Evolutionary conservation across 257 asterid species (phyloP).

Genomic region (Nicotiana benthamiana): DNA sequence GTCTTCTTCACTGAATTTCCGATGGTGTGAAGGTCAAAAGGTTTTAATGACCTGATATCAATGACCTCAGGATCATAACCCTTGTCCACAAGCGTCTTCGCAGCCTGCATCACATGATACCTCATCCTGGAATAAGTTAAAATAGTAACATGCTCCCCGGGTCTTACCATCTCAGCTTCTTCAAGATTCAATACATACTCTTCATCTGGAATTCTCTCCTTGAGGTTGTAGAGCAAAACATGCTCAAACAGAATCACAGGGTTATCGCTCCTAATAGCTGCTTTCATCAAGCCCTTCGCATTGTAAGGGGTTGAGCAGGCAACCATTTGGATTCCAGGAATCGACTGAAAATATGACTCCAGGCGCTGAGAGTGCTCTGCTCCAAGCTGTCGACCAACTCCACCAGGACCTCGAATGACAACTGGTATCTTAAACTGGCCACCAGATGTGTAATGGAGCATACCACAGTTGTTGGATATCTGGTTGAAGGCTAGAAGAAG

Average conservation of each 20-base stretch:
- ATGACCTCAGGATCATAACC: slow-evolving; percentile 86
- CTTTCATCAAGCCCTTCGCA: slow-evolving; percentile 82
- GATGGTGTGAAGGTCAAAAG: slow-evolving; percentile 66
- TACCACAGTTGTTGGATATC: slow-evolving; percentile 82
- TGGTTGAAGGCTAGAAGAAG: slow-evolving; percentile 82
- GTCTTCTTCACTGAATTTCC: slow-evolving; percentile 85
- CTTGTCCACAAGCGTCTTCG: slow-evolving; percentile 61
- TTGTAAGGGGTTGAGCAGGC: slow-evolving; percentile 83
- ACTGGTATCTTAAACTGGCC: slow-evolving; percentile 77
- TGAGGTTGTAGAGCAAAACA: slow-evolving; percentile 70
- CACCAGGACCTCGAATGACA: slow-evolving; percentile 90
- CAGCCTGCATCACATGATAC: slow-evolving; percentile 89
- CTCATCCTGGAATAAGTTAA: slow-evolving; percentile 81
- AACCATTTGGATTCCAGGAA: slow-evolving; percentile 84
- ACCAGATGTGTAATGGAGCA: slow-evolving; percentile 89
- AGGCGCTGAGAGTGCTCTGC: slow-evolving; percentile 91
- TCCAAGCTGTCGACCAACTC: slow-evolving; percentile 88
- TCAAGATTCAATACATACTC: slow-evolving; percentile 59
- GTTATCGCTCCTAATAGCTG: slow-evolving; percentile 74
- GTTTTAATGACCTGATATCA: slow-evolving; percentile 78
- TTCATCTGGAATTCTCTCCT: slow-evolving; percentile 79
- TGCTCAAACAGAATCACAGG: slow-evolving; percentile 81
- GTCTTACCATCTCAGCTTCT: slow-evolving; percentile 86
- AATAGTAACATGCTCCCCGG: slow-evolving; percentile 69
- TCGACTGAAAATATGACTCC: slow-evolving; percentile 76